These are phyloP conservation scores for Rhizopus arrhizus DNA, from an alignment of 371 early-diverging fungal species.

Conservation along the genomic window DNA sequence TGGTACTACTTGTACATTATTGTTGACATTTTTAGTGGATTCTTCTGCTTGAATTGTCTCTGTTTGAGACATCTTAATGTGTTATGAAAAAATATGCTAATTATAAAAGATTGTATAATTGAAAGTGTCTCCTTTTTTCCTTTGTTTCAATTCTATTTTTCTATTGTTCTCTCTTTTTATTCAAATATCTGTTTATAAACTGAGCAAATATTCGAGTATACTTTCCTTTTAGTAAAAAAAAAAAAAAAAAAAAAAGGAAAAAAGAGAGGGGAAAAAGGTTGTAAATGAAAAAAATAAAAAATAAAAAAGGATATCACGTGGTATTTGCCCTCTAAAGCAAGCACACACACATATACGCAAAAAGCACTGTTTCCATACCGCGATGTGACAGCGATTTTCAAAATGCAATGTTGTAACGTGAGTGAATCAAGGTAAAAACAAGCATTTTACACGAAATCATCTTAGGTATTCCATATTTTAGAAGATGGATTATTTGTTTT, in stretches of 20 bases:
- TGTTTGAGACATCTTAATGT: constrained; percentile 25
- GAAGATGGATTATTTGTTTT: no score
- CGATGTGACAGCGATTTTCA: no score
- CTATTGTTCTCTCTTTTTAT: neutral
- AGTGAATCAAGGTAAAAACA: no score
- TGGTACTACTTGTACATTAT: constrained; percentile 21
- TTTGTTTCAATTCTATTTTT: neutral
- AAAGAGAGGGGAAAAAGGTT: constrained; percentile 9
- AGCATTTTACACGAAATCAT: no score
- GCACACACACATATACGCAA: neutral
- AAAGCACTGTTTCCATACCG: no score
- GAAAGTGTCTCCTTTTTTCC: neutral
- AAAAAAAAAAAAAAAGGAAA: constrained; percentile 5
- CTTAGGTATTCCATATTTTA: no score
- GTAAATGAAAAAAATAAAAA: constrained; percentile 10
- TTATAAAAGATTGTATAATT: constrained; percentile 1
- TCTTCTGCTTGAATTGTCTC: constrained; percentile 20
- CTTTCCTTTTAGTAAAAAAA: constrained; percentile 4
- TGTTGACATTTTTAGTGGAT: constrained; percentile 15
- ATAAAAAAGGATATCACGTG: constrained; percentile 14
- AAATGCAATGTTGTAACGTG: no score
- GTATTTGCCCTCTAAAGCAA: neutral
- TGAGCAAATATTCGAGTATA: neutral
- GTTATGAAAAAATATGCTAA: constrained; percentile 2
- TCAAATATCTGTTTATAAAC: neutral